Base-by-base conservation (phyloP, 1,139 yeast species). In the Yamadazyma taylorii region DNA sequence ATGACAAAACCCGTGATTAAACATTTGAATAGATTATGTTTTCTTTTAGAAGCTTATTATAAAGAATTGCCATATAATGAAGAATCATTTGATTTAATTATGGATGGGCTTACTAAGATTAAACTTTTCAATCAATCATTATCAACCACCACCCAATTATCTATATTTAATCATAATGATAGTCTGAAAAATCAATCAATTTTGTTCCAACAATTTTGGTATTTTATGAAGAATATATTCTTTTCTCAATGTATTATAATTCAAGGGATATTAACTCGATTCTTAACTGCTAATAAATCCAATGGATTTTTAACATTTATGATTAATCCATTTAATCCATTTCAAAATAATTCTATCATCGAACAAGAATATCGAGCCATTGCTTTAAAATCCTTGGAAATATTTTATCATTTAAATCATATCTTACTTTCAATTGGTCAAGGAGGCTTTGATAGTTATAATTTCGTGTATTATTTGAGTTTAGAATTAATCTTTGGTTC, bases 391-490 rank as follows among this genome's bases (percentile, higher is more conserved):
- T 60, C 78, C 2, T 51, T 81, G 24, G 66, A 66, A 30, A 56
- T 63, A 5, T 60, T 84, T n/a, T 80, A 73, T 48, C 64, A 77
- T 42, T 41, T 79, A 35, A 74, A 81, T 43, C 81, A 76, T 48
- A 66, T 83, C 5, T 56, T 82, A 11, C 69, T 76, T 27, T 66
- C 78, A 14, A 71, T 84, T 13, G 92, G 94, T 0, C 73, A 76
- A 28, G 84, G 86, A 1, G 88, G 88, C 1, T 84, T 85, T 53
- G 85, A 81, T 36, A 70, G 78, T 15, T 84, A 79, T 54, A 81
- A 81, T 48, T 83, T 80, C 54, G 79, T 81, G n/a, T 76, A 78
- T 47, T 66, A 73, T 33, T 59, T 79, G 3, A 57, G 78, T 13
- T 43, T 78, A 5, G 86, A 81, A 38, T 37, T 63, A 50, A 70